Percentiles rank a stretch among this genome's conserved stretches.
Evolutionary conservation across 208 protist species (phyloP).

Genomic region (Wallacemonas rigidus): DNA sequence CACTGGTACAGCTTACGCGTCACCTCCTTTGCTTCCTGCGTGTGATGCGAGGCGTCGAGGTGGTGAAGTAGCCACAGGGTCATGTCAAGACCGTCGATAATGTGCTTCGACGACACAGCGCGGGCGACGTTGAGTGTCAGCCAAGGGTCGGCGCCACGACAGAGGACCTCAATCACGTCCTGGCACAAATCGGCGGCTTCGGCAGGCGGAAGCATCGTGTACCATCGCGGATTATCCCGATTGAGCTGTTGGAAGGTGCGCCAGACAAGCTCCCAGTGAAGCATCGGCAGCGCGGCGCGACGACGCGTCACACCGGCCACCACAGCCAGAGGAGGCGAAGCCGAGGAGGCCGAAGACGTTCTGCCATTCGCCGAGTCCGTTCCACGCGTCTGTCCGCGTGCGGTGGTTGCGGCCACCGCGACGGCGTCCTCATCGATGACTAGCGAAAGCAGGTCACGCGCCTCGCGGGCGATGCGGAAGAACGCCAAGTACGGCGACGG

Average conservation of each 20-base stretch:
- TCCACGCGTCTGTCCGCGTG: not conserved
- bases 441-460: conserved; percentile 57
- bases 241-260: conserved; percentile 77
- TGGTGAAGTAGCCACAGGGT: conserved; percentile 81
- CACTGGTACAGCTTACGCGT: conserved; percentile 76
- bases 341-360: not conserved
- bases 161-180: conserved; percentile 68
- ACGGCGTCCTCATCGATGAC: conserved; percentile 16
- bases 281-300: conserved; percentile 53
- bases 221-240: conserved; percentile 66
- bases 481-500: conserved; percentile 77
- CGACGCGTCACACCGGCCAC: not conserved
- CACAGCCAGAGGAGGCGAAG: not conserved
- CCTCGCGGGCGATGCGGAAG: conserved; percentile 73
- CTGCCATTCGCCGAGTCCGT: too few relatives aligned
- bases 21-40: conserved; percentile 64
- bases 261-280: conserved; percentile 88
- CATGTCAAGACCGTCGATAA: conserved; percentile 83
- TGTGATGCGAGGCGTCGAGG: conserved; percentile 75
- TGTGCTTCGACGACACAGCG: conserved; percentile 48
- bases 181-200: conserved; percentile 65
- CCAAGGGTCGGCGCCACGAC: conserved; percentile 81
- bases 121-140: conserved; percentile 79
- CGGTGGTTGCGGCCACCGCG: not conserved
- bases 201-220: conserved; percentile 38